phyloP scores from a whole-genome alignment of 306 rosid species.

The Quercus gilva region DNA sequence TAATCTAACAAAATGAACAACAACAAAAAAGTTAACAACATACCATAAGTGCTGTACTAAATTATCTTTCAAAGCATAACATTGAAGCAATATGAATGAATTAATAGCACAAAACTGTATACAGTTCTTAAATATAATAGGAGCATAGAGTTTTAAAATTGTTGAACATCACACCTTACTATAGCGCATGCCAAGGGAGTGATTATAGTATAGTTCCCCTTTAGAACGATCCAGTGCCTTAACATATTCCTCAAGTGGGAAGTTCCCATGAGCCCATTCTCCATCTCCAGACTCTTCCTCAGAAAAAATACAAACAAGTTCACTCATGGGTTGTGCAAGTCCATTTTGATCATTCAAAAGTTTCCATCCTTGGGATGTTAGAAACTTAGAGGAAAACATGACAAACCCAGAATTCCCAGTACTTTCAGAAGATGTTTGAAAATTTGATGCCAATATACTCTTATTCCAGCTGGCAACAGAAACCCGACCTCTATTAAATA shows the following conservation, averaged over 20 bases:
- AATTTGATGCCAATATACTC: conserved; percentile 55
- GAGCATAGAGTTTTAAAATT: neutral
- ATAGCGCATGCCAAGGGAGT: conserved; percentile 81
- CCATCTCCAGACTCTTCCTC: conserved; percentile 83
- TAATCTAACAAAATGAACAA: conserved; percentile 51
- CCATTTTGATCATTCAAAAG: conserved; percentile 48
- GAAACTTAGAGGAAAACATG: conserved; percentile 68
- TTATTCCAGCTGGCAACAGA: conserved; percentile 81
- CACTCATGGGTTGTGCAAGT: conserved; percentile 37
- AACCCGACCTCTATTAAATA: conserved; percentile 79
- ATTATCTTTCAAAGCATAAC: neutral
- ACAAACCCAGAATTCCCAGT: conserved; percentile 68
- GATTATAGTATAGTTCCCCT: conserved; percentile 81
- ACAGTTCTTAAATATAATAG: neutral
- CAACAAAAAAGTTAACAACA: conserved; percentile 12
- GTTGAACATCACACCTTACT: conserved; percentile 66
- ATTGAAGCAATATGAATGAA: neutral
- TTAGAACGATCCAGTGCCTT: conserved; percentile 80
- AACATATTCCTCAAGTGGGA: conserved; percentile 81
- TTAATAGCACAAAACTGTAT: neutral
- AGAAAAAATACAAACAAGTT: conserved; percentile 57
- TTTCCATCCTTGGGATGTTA: conserved; percentile 58
- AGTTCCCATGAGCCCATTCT: conserved; percentile 89
- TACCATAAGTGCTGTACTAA: neutral
- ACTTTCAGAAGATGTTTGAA: conserved; percentile 52